Evolutionary conservation across 139 green algal species (phyloP).

Genomic region (Tetratostichococcus sp.): DNA sequence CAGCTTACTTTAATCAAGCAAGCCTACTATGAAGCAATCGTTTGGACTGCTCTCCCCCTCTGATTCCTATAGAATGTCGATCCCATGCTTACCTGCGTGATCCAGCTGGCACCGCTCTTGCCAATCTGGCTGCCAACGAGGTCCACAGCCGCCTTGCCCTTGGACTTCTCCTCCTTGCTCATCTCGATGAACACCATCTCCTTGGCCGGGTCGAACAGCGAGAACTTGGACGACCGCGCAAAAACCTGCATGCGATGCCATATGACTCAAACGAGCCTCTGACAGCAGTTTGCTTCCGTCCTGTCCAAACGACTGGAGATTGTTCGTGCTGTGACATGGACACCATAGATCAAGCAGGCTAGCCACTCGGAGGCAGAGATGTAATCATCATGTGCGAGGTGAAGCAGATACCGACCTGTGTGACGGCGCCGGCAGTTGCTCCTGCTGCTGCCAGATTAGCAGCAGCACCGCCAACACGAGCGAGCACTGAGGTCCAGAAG

Average conservation of each 20-base stretch:
- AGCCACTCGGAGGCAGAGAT: too few species aligned
- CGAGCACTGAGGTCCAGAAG: slow-evolving; percentile 54
- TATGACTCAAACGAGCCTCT: not conserved
- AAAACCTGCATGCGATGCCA: slow-evolving; percentile 38
- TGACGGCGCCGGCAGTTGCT: slow-evolving; percentile 56
- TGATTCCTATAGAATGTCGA: too few species aligned
- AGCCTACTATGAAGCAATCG: too few species aligned
- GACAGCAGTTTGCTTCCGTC: too few species aligned
- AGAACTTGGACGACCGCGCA: slow-evolving; percentile 71
- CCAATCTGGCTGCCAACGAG: slow-evolving; percentile 76
- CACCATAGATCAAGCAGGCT: too few species aligned
- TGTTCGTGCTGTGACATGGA: too few species aligned
- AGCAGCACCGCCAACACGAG: slow-evolving; percentile 2
- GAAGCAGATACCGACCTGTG: slow-evolving; percentile 49
- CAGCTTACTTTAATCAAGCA: too few species aligned
- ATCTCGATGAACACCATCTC: slow-evolving; percentile 92
- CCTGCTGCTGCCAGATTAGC: slow-evolving; percentile 44
- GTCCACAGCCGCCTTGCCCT: slow-evolving; percentile 85
- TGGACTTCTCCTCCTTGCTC: slow-evolving; percentile 68
- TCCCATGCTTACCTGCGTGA: slow-evolving; percentile 35
- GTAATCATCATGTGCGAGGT: too few species aligned
- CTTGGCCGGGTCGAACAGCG: slow-evolving; percentile 77
- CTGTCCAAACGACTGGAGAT: too few species aligned
- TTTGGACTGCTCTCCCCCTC: too few species aligned
- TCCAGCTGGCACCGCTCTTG: slow-evolving; percentile 61